Conservation (phyloP, 768 basidiomycete species). For the Gloeophyllum trabeum region DNA sequence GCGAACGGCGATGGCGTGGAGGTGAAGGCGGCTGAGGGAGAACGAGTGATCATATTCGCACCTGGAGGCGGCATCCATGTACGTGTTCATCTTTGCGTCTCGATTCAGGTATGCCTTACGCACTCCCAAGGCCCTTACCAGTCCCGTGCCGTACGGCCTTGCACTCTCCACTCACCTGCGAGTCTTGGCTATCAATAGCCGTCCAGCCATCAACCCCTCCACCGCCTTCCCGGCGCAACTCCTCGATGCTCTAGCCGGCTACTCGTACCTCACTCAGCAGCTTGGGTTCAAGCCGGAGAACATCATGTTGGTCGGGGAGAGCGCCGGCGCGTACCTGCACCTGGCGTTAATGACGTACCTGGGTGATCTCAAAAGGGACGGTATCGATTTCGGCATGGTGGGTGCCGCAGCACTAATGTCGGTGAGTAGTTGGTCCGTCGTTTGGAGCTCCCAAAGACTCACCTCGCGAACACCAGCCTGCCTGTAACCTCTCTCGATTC, state of each 20-base stretch:
- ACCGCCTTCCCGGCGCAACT: constrained; percentile 21
- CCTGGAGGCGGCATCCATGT: not conserved
- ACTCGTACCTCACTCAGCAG: constrained; percentile 16
- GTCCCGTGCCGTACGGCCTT: not conserved
- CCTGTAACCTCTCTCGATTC: not conserved
- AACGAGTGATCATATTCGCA: not conserved
- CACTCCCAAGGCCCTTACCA: not conserved
- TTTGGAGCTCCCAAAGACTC: too few species aligned
- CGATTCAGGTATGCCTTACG: not conserved
- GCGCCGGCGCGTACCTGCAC: constrained; percentile 22
- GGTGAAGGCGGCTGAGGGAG: not conserved
- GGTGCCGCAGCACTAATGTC: constrained; percentile 1
- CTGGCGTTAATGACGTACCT: constrained; percentile 5
- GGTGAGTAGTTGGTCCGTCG: too few species aligned
- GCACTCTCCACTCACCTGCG: not conserved
- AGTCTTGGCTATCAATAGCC: not conserved
- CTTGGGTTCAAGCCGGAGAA: constrained; percentile 14
- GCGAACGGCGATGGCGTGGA: not conserved
- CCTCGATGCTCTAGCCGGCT: constrained; percentile 21
- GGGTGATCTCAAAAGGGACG: not conserved
- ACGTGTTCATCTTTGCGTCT: not conserved
- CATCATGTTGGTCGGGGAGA: constrained; percentile 23
- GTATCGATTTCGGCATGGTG: not conserved
- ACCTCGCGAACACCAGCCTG: too few species aligned
- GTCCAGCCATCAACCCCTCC: not conserved